A percentile compares a stretch with the other conserved stretches of the same genome.
Conservation (phyloP, 2,329 filamentous ascomycete species). For the Sporothrix pseudoabietina region DNA sequence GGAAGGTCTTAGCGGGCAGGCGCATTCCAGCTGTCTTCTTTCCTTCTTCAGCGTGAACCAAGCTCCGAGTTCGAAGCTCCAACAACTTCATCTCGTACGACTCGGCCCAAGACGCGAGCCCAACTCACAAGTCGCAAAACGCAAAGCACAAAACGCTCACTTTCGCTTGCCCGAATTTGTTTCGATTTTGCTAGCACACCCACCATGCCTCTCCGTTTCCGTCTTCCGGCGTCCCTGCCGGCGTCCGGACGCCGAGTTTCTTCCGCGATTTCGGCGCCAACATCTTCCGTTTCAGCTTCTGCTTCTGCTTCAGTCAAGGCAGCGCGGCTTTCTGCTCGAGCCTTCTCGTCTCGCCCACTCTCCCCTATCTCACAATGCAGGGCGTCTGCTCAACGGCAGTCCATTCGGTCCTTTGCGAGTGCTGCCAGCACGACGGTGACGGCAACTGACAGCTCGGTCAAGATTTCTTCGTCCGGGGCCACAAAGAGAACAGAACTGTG, state of each 20-base stretch:
- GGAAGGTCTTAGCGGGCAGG: slow-evolving; percentile 22
- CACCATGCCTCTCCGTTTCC: slow-evolving; percentile 10
- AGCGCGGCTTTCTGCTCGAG: background rate
- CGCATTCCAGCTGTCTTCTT: background rate
- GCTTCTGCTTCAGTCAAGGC: background rate
- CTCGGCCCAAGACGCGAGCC: background rate
- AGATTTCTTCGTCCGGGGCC: slow-evolving; percentile 37
- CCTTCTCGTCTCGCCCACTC: background rate
- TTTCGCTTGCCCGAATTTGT: too few relatives aligned
- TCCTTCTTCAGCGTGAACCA: background rate
- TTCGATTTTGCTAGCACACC: background rate
- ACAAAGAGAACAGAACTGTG: slow-evolving; percentile 29
- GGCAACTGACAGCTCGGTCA: slow-evolving; percentile 23
- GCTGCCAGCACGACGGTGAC: slow-evolving; percentile 28
- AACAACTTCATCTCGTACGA: slow-evolving; percentile 3
- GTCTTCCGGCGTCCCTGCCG: slow-evolving; percentile 16
- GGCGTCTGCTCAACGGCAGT: background rate
- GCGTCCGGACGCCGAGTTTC: background rate
- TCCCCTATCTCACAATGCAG: background rate
- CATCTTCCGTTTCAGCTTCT: background rate
- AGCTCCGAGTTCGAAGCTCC: background rate
- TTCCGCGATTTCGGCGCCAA: background rate
- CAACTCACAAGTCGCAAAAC: background rate
- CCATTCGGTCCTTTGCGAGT: slow-evolving; percentile 15
- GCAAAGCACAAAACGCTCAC: background rate